These are phyloP conservation scores for Tulasnella sp. DNA, from an alignment of 768 basidiomycete genomes.

Conservation along the genomic window DNA sequence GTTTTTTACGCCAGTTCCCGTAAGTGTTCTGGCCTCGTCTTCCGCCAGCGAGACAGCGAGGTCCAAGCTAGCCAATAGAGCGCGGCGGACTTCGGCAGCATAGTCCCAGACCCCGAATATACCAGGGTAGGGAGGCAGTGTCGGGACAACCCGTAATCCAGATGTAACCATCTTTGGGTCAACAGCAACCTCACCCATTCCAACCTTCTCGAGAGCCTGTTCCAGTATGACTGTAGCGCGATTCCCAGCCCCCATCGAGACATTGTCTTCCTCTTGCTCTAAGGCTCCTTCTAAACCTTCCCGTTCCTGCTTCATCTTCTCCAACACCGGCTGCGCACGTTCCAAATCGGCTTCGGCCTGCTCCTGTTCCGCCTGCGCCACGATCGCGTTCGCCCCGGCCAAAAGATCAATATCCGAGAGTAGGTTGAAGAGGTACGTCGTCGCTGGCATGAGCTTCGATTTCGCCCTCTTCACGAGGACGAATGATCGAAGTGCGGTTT, in stretches of 20 bases:
- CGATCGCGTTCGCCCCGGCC: constrained; percentile 71
- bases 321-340: constrained; percentile 65
- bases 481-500: constrained; percentile 83
- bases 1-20: constrained; percentile 52
- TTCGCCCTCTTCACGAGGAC: constrained; percentile 93
- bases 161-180: constrained; percentile 33
- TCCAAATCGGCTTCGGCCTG: constrained; percentile 61
- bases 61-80: constrained; percentile 74
- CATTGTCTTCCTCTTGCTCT: constrained; percentile 67
- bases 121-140: constrained; percentile 73
- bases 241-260: constrained; percentile 42
- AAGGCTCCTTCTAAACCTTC: constrained; percentile 71
- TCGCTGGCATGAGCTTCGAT: constrained; percentile 88
- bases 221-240: constrained; percentile 50
- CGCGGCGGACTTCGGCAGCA: constrained; percentile 62
- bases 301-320: constrained; percentile 69
- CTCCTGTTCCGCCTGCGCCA: constrained; percentile 69
- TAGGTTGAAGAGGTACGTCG: constrained; percentile 85
- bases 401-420: constrained; percentile 83
- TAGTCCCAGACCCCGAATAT: constrained; percentile 78
- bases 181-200: constrained; percentile 59
- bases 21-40: constrained; percentile 65
- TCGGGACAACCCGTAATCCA: neutral
- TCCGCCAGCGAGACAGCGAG: constrained; percentile 69
- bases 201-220: constrained; percentile 65